Evolutionary conservation across 306 rosid genomes (phyloP).

Genomic region (Amphicarpaea edgeworthii): DNA sequence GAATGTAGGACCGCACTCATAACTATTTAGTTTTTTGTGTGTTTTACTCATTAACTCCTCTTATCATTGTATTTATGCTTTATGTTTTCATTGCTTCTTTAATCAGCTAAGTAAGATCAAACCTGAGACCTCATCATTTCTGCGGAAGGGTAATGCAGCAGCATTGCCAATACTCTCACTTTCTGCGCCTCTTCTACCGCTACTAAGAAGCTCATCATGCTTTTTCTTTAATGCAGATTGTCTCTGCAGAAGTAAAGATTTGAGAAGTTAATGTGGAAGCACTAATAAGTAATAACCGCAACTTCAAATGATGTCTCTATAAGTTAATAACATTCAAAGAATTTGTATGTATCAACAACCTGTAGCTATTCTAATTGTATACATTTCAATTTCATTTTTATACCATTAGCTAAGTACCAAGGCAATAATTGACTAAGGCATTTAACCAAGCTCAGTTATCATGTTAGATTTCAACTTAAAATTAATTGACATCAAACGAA

Average conservation of each 20-base stretch:
- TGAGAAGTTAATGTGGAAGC: slow-evolving; percentile 10
- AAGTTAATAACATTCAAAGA: slow-evolving; percentile 9
- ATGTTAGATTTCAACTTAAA: no score
- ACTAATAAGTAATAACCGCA: slow-evolving; percentile 4
- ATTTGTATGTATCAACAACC: background rate
- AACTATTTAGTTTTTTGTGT: slow-evolving; percentile 34
- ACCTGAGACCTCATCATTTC: slow-evolving; percentile 77
- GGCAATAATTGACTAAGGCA: slow-evolving; percentile 7
- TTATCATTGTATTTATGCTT: slow-evolving; percentile 30
- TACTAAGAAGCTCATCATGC: slow-evolving; percentile 61
- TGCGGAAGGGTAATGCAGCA: slow-evolving; percentile 50
- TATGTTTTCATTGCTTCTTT: slow-evolving; percentile 36
- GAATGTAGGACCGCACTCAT: slow-evolving; percentile 49
- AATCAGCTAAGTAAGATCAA: slow-evolving; percentile 59
- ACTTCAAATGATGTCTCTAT: background rate
- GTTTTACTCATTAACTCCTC: background rate
- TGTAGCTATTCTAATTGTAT: background rate
- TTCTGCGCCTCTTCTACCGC: slow-evolving; percentile 44
- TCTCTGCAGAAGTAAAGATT: slow-evolving; percentile 46
- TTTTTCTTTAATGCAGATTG: slow-evolving; percentile 71
- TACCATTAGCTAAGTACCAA: slow-evolving; percentile 17
- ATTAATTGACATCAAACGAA: no score
- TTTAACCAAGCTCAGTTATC: no score
- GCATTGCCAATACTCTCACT: slow-evolving; percentile 39
- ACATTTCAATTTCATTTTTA: slow-evolving; percentile 17